Evolutionary conservation across 2,329 filamentous ascomycete species (phyloP), one percentile per base, ranked within the genome.

Genomic region (Xylariaceae sp.): DNA sequence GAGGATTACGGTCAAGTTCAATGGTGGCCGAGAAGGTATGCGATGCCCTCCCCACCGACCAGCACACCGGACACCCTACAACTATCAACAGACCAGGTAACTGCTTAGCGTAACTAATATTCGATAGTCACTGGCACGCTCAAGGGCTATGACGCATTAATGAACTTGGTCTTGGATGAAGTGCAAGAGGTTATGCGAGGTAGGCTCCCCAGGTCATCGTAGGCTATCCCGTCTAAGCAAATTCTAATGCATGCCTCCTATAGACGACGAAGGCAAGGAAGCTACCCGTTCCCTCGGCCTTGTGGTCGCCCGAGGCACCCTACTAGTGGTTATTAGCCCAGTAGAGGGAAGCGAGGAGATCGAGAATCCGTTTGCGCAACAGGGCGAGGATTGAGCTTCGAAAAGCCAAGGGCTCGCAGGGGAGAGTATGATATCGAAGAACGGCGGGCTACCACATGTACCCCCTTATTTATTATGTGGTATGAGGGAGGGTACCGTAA

Each of bases 91-190:
- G 46, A 29, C 7, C 32, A 18, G 20, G 20, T 29, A 9, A 48
- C 2, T 46, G 14, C 5, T 37, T 6, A 20, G 42, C 23, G 7
- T 20, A 48, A 7, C 18, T 42, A 12, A 20, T n/a, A 37, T 37
- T 37, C 6, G 32, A 48, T 69, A 96, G 93, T 96, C 54, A 88
- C 87, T 48, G 95, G 95, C 50, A 91, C 86, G 1, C 81, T 99
- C 42, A 98, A 98, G 75, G 95, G 95, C 60, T 98, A 93, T 74
- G 95, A 99, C 73, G 93, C 95, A 67, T 82, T 99, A 58, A 98
- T 98, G 93, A 99, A 99, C 73, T 81, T 99, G 60, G 95, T 99
- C 21, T 80, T 99, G 54, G 95, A 98, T 70, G 90, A 98, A 66
- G 93, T 96, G 50, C 87, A 95, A 73, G 95, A 99, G 74, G 83